phyloP scores from a whole-genome alignment of 1,284 basidiomycete genomes.

The Pseudozyma hubeiensis region DNA sequence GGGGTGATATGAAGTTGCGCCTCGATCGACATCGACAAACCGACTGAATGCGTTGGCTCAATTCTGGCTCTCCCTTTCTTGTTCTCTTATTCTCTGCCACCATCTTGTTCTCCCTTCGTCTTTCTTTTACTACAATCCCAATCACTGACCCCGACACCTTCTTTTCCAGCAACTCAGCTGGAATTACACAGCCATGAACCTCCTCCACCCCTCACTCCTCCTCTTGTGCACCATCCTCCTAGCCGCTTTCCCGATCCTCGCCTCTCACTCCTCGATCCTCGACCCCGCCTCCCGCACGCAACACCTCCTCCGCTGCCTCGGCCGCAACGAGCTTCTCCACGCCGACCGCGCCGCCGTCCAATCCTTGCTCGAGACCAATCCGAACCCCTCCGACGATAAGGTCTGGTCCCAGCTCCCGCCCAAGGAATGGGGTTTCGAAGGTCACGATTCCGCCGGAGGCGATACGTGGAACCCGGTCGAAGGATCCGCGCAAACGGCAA shows the following conservation, averaged over 20 bases:
- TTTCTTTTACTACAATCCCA: too few relatives aligned
- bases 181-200: too few relatives aligned
- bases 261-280: not conserved
- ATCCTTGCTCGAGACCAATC: slow-evolving; percentile 5
- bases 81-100: too few relatives aligned
- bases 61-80: too few relatives aligned
- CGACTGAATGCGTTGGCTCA: too few relatives aligned
- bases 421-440: slow-evolving; percentile 23
- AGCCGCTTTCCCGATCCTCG: not conserved
- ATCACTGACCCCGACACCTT: too few relatives aligned
- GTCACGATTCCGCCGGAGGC: not conserved
- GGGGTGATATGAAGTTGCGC: too few relatives aligned
- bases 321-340: not conserved
- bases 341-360: slow-evolving; percentile 13
- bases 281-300: not conserved
- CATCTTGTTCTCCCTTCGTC: too few relatives aligned
- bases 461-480: slow-evolving; percentile 10
- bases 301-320: slow-evolving; percentile 22
- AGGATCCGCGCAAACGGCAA: not conserved
- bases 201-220: too few relatives aligned
- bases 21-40: too few relatives aligned
- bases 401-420: slow-evolving; percentile 16
- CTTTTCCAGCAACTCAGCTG: too few relatives aligned
- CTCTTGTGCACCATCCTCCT: not conserved
- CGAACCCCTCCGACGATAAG: slow-evolving; percentile 7